Evolutionary conservation across 129 eudicot genomes (phyloP), one percentile per base, ranked within the genome.

Genomic region (Flaveria trinervia): DNA sequence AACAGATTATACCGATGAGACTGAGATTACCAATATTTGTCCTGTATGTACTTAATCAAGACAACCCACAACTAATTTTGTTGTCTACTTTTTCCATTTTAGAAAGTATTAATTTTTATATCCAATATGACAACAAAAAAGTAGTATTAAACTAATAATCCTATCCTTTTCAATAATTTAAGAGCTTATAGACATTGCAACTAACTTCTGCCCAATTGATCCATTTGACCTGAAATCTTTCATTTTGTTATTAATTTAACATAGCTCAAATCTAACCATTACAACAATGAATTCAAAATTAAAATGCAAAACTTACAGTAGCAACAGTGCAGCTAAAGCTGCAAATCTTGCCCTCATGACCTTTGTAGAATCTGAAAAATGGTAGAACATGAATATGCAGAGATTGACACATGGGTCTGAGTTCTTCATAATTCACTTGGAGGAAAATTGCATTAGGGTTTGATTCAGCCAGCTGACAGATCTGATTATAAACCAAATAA

Each of bases 241-340:
- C 22, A 22, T 59, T 59, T 59, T 65, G 13, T 3, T 16, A 36
- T 2, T 65, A 36, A 65, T 36, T 13, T 65, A 30, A 30, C 36
- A 30, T 30, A 30, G 0, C 36, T 30, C 5, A 30, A 30, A 65
- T 28, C 10, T 26, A 28, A 64, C 20, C 43, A 3, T n/a, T 65
- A n/a, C 71, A 65, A 65, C 23, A 36, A 33, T 36, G 6, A 45
- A 43, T 20, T 28, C 1, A 11, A 44, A 43, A 15, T 26, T 28
- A 51, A 23, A 77, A 28, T 20, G 22, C n/a, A 30, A 26, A 55
- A 65, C 89, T 82, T 82, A 90, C 96, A 16, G 96, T 90, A 62
- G 96, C 90, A 76, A 84, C 77, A 55, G 96, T 90, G 82, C 96
- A 90, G 84, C 94, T 91, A 82, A 93, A 93, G 85, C 98, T 93